Base-by-base conservation (phyloP, 1,284 basidiomycete genomes). In the Xerocomus minutiporus region DNA sequence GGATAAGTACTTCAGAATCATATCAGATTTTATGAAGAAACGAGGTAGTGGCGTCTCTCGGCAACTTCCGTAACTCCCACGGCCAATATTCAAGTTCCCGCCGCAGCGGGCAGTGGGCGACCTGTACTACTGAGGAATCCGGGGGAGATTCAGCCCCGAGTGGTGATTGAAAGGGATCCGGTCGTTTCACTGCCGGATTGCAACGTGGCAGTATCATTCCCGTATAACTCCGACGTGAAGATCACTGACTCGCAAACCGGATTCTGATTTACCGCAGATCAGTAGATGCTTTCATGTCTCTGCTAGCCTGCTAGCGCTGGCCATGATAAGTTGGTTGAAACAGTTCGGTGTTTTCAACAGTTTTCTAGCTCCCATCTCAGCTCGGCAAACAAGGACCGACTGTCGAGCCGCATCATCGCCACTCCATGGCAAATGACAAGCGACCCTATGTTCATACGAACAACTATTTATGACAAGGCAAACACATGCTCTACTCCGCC, bases 151-250 rank as follows among this genome's bases (percentile, higher is more conserved):
- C 17, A 39, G 38, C 8, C 9, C 38, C 38, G 38, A 23, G 38
- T 39, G 38, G 38, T 23, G 38, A 20, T 23, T 20, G 38, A 23
- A 12, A 23, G 35, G 34, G 35, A 53, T 59, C 59, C 59, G 61
- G 59, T 23, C 46, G 31, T 42, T 42, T 15, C 11, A 12, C 28
- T 8, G 34, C 61, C 59, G 59, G 59, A 45, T n/a, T 8, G 53
- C 53, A 59, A 28, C 25, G 23, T 13, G 39, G 20, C 11, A 5
- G 12, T 6, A n/a, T 42, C 23, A 20, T 20, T 20, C 25, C 40
- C 40, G 25, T 25, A 42, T 28, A 42, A 28, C 40, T 28, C 61
- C 59, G 56, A 45, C 13, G 8, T 43, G 52, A 51, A 59, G 48
- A 56, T 40, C 39, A 23, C 39, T 40, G 39, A 40, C 20, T 20